Percentiles rank a stretch among this genome's conserved stretches.
phyloP scores from a whole-genome alignment of 306 rosid genomes.

The Calophaca sinica region DNA sequence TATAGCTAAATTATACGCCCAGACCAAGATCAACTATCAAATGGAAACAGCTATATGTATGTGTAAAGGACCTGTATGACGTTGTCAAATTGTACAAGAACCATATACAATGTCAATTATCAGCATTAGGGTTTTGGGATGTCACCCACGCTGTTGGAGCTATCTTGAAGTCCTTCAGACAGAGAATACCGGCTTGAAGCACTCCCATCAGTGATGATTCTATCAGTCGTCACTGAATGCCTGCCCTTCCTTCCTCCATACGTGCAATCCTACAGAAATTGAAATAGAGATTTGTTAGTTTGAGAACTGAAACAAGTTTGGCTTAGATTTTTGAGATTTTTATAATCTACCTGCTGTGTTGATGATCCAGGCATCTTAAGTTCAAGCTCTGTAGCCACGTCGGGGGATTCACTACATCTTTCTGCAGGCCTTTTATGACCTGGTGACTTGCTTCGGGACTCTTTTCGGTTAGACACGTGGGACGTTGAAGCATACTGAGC shows the following conservation, averaged over 20 bases:
- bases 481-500: slow-evolving; percentile 62
- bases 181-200: slow-evolving; percentile 76
- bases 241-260: slow-evolving; percentile 67
- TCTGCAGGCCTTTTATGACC: slow-evolving; percentile 60
- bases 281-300: slow-evolving; percentile 15
- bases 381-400: slow-evolving; percentile 92
- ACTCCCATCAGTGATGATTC: slow-evolving; percentile 58
- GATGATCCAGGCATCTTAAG: slow-evolving; percentile 97
- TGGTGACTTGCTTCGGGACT: slow-evolving; percentile 61
- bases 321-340: slow-evolving; percentile 4
- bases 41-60: slow-evolving; percentile 3
- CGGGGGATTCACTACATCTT: slow-evolving; percentile 65
- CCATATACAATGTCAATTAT: slow-evolving; percentile 47
- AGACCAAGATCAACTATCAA: background rate
- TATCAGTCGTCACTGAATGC: slow-evolving; percentile 69
- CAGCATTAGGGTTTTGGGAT: slow-evolving; percentile 51
- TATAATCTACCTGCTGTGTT: slow-evolving; percentile 63
- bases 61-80: slow-evolving; percentile 23
- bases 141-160: slow-evolving; percentile 79
- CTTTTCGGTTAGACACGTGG: slow-evolving; percentile 61
- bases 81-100: slow-evolving; percentile 32
- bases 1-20: slow-evolving; percentile 15
- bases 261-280: slow-evolving; percentile 61
- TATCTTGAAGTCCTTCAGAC: slow-evolving; percentile 74
- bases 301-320: slow-evolving; percentile 17